Conservation (phyloP, 2,329 filamentous ascomycete species). For the Aspergillus sojae region DNA sequence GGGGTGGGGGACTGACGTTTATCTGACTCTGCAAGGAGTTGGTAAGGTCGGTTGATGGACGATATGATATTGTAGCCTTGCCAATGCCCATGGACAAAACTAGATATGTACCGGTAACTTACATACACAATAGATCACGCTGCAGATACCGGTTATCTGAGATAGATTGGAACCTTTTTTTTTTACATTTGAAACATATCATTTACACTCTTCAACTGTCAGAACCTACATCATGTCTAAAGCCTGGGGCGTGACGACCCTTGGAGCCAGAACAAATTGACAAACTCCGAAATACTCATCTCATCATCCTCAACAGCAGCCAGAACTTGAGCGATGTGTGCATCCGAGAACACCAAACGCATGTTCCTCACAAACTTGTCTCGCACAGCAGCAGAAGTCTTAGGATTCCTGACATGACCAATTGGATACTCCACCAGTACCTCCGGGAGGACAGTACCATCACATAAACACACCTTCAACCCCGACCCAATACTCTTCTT, state of each 20-base stretch:
- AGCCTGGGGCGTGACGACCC: conserved; percentile 8
- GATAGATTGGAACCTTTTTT: not conserved
- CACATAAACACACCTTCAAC: conserved; percentile 28
- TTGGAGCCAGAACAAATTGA: conserved; percentile 20
- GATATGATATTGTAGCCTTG: not conserved
- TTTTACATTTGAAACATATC: not conserved
- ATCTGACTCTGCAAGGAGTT: conserved; percentile 64
- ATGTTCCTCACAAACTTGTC: conserved; percentile 24
- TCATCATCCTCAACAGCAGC: conserved; percentile 16
- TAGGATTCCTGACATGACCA: conserved; percentile 18
- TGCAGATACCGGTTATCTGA: not conserved
- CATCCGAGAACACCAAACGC: conserved; percentile 21
- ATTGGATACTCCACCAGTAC: conserved; percentile 42
- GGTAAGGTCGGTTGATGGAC: conserved; percentile 49
- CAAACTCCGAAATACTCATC: conserved; percentile 17
- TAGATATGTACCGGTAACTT: not conserved
- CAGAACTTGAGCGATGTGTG: conserved; percentile 16
- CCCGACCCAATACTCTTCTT: conserved; percentile 31
- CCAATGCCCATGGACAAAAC: not conserved
- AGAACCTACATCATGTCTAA: conserved; percentile 6
- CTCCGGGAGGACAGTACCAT: conserved; percentile 30
- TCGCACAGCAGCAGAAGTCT: conserved; percentile 14
- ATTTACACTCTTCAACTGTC: not conserved
- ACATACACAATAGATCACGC: not conserved
- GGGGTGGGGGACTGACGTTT: conserved; percentile 82